Percentiles rank a stretch among this genome's conserved stretches.
phyloP scores from a whole-genome alignment of 306 rosid species.

The Quercus robur region DNA sequence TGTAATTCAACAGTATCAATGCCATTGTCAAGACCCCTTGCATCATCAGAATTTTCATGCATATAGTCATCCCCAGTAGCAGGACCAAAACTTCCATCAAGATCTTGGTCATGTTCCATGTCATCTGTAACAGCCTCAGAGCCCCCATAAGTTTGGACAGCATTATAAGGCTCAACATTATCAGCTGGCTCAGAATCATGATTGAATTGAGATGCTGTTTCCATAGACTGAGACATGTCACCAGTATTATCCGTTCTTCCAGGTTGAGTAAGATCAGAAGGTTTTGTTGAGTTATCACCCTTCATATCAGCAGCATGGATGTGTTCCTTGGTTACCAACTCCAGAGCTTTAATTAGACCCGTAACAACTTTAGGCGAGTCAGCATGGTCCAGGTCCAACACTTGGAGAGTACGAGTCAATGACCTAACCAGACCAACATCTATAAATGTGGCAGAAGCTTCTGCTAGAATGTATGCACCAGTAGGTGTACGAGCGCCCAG shows the following conservation, averaged over 20 bases:
- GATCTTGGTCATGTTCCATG: constrained; percentile 97
- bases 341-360: constrained; percentile 82
- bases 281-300: constrained; percentile 58
- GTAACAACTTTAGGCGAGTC: constrained; percentile 91
- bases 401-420: constrained; percentile 64
- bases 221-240: constrained; percentile 59
- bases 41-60: constrained; percentile 80
- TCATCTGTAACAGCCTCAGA: constrained; percentile 91
- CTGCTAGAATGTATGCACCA: constrained; percentile 77
- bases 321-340: constrained; percentile 84
- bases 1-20: constrained; percentile 60
- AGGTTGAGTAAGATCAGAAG: constrained; percentile 55
- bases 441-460: constrained; percentile 84
- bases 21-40: constrained; percentile 61
- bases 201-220: constrained; percentile 58
- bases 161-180: constrained; percentile 57
- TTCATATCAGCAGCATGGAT: constrained; percentile 70
- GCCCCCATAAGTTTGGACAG: constrained; percentile 67
- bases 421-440: constrained; percentile 82
- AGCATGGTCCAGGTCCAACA: constrained; percentile 83
- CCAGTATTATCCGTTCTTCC: constrained; percentile 46
- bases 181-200: constrained; percentile 56
- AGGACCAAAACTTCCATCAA: constrained; percentile 68
- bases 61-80: constrained; percentile 74
- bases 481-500: constrained; percentile 87